Conservation (phyloP, 768 basidiomycete species). For the Coprinellus aureogranulatus region DNA sequence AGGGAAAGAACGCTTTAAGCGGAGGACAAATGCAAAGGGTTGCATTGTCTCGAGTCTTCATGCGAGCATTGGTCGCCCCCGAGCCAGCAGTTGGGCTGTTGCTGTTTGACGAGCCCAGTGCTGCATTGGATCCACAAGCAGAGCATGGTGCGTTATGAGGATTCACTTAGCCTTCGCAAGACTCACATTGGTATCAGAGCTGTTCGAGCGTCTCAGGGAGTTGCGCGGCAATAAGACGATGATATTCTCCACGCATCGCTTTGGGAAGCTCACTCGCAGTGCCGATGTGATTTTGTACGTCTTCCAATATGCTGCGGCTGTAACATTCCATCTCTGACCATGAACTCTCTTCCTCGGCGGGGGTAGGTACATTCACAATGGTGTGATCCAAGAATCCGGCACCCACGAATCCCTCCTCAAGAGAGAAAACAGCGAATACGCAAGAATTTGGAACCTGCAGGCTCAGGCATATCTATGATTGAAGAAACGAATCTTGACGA, state of each 20-base stretch:
- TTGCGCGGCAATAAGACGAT: conserved; percentile 77
- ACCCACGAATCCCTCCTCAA: conserved; percentile 61
- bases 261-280: conserved; percentile 68
- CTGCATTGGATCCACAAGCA: conserved; percentile 70
- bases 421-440: conserved; percentile 56
- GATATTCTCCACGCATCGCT: conserved; percentile 76
- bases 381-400: conserved; percentile 59
- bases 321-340: too few species aligned
- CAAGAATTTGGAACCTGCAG: conserved; percentile 70
- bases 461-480: conserved; percentile 60
- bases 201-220: conserved; percentile 67
- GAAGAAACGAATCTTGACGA: too few species aligned
- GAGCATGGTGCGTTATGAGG: conserved; percentile 45
- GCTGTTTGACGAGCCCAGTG: conserved; percentile 72
- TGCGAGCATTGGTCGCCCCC: conserved; percentile 58
- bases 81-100: conserved; percentile 50
- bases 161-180: too few species aligned
- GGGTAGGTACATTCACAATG: conserved; percentile 67
- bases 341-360: too few species aligned
- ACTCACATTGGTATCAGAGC: conserved; percentile 30
- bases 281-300: conserved; percentile 68
- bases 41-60: conserved; percentile 72
- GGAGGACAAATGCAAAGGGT: conserved; percentile 78
- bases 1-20: conserved; percentile 41
- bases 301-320: too few species aligned